A percentile compares a stretch with the other conserved stretches of the same genome.
These are phyloP conservation scores for Fraxinus cuspidata DNA, from an alignment of 257 asterid genomes.

Conservation along the genomic window DNA sequence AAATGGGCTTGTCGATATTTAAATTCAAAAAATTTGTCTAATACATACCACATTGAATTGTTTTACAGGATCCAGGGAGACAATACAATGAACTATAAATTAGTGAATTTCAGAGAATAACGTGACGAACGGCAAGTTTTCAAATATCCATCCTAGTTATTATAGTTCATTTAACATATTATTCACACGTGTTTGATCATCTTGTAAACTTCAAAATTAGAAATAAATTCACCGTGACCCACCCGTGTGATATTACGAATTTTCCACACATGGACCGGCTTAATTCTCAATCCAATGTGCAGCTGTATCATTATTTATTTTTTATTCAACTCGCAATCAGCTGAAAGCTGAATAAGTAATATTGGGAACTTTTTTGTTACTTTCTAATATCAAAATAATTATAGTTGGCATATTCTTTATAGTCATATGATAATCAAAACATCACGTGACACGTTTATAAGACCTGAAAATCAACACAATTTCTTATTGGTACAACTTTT, in stretches of 20 bases:
- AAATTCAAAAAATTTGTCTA: no score
- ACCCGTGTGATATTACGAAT: no score
- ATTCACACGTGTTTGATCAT: background rate
- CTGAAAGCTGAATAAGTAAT: background rate
- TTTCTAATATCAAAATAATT: background rate
- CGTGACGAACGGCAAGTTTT: no score
- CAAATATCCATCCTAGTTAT: no score
- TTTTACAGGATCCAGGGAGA: no score
- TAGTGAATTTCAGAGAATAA: no score
- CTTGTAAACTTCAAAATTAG: no score
- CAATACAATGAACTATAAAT: no score
- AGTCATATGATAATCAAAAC: background rate
- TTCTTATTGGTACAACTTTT: background rate
- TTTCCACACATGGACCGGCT: background rate
- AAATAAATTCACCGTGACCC: no score
- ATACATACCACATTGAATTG: no score
- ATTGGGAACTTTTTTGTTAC: background rate
- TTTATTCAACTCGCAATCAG: background rate
- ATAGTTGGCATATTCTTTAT: background rate
- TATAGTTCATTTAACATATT: no score
- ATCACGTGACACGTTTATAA: background rate
- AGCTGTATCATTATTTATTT: background rate
- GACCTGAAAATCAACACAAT: background rate
- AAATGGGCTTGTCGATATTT: no score
- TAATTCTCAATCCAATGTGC: background rate